Base-by-base conservation (phyloP, 768 basidiomycete species). In the Boletus subcaerulescens region DNA sequence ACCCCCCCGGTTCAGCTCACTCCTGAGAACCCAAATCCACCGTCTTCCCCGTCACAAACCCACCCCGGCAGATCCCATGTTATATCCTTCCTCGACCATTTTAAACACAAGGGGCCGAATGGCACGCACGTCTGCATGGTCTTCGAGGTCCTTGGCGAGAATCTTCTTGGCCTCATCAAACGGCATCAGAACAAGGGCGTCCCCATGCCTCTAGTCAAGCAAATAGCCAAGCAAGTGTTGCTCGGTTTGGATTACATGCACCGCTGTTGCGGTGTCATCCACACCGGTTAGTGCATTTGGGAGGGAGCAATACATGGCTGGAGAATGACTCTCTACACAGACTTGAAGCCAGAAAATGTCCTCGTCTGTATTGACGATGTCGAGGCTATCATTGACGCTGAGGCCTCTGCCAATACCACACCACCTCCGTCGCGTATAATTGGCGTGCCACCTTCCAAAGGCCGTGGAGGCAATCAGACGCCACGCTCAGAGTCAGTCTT, bases 121-220 rank as follows among this genome's bases (percentile, higher is more conserved):
- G 97, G 97, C 36, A 87, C 83, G 15, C 97, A 99, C 73, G 91
- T 99, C 62, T 98, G 97, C 80, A 98, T 99, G 97, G 94, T 97
- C 14, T 98, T 98, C 66, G 97, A 99, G 72, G 97, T 98, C 24
- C 82, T 99, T 10, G 97, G 96, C 56, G 96, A 99, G 74, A 98
- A 96, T 69, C 78, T 99, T 3, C 83, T 98, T 3, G 94, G 89
- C 5, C 82, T 99, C 64, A 97, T 98, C 81, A 98, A 97, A 74
- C 84, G 96, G 12, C 93, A 98, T 76, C 95, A 98, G 77, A 94
- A 93, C 76, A 94, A 96, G 64, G 96, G 96, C 60, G 95, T 98
- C 1, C 95, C 96, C 14, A 91, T 93, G 79, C 86, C 78, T 47
- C 76, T 98, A 60, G 93, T 96, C 60, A 89, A 87, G 66, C 97